Evolutionary conservation across 306 rosid species (phyloP).

Genomic region (Betula pendula): DNA sequence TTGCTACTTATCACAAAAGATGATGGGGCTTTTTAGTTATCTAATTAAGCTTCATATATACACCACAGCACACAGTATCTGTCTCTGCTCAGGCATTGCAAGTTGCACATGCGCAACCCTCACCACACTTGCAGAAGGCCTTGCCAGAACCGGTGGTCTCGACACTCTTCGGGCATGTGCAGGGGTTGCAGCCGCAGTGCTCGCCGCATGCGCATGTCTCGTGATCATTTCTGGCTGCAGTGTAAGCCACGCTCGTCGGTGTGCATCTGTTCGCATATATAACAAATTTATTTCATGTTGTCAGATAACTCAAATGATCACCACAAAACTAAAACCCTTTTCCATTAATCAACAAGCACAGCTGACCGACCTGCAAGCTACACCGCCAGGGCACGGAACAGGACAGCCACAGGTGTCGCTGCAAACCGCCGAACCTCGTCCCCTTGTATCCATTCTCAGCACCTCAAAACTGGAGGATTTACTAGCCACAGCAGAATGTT

Average conservation of each 20-base stretch:
- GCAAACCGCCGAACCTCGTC: conserved; percentile 22
- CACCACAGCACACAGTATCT: too few species aligned
- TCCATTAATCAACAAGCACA: background rate
- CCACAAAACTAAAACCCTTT: too few species aligned
- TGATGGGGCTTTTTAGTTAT: too few species aligned
- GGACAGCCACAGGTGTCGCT: conserved; percentile 44
- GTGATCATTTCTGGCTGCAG: conserved; percentile 24
- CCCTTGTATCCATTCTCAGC: background rate
- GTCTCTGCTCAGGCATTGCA: conserved; percentile 35
- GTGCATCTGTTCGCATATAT: conserved; percentile 21
- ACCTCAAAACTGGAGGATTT: background rate
- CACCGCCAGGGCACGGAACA: conserved; percentile 41
- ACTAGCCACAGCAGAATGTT: background rate
- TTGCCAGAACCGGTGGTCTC: conserved; percentile 41
- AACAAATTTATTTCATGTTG: background rate
- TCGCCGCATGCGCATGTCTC: conserved; percentile 72
- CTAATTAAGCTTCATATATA: too few species aligned
- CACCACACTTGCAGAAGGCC: conserved; percentile 49
- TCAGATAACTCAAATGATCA: too few species aligned
- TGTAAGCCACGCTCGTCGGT: background rate
- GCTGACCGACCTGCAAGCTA: conserved; percentile 41
- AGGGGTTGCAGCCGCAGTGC: conserved; percentile 81
- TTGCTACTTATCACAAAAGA: too few species aligned
- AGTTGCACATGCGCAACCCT: conserved; percentile 46
- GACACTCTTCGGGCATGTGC: conserved; percentile 47